Conservation (phyloP, 306 rosid genomes). For the Prosopis cineraria region DNA sequence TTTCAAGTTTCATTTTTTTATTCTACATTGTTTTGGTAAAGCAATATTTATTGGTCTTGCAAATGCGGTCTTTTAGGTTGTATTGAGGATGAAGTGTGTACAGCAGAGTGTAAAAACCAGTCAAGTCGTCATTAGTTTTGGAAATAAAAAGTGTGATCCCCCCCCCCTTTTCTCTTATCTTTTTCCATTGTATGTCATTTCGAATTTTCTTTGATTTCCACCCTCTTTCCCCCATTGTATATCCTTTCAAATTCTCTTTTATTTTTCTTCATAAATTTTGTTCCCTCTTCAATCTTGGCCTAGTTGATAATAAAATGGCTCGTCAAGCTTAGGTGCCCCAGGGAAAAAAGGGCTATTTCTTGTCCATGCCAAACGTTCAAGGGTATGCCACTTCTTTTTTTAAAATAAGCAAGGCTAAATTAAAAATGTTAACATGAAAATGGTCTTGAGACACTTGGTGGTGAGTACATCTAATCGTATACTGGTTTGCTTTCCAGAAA, state of each 20-base stretch:
- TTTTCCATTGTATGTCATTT: neutral
- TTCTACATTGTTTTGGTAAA: conserved; percentile 50
- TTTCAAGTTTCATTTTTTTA: conserved; percentile 36
- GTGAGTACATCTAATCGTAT: no score
- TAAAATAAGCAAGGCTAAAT: no score
- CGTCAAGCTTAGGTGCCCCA: neutral
- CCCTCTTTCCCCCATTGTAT: neutral
- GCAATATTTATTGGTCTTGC: conserved; percentile 75
- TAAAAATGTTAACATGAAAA: no score
- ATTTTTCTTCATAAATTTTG: conserved; percentile 19
- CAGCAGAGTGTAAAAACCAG: conserved; percentile 70
- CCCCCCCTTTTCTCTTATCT: no score
- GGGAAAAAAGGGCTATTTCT: neutral
- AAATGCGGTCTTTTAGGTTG: conserved; percentile 65
- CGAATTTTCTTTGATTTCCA: neutral
- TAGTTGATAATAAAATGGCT: neutral
- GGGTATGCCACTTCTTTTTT: no score
- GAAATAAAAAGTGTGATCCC: conserved; percentile 52
- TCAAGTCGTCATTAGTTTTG: conserved; percentile 46
- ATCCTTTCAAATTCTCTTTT: neutral
- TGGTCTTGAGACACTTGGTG: no score
- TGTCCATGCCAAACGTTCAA: neutral
- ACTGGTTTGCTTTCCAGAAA: no score
- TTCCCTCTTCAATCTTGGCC: neutral
- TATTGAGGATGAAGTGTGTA: conserved; percentile 76